These are phyloP conservation scores for Perkinsus marinus DNA, from an alignment of 169 alveolate species.

Conservation along the genomic window DNA sequence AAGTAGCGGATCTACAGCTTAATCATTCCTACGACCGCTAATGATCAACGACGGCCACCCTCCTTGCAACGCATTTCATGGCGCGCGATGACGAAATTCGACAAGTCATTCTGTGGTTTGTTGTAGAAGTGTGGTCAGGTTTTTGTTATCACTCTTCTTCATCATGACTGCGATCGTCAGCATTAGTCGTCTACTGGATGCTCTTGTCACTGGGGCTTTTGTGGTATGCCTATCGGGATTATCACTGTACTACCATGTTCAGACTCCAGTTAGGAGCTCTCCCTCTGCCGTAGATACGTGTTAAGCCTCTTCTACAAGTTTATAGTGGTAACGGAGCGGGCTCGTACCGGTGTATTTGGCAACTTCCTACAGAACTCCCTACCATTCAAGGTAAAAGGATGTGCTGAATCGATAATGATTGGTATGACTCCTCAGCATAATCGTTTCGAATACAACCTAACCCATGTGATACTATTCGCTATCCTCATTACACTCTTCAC, in stretches of 20 bases:
- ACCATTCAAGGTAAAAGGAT: neutral
- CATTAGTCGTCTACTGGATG: neutral
- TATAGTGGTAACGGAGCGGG: neutral
- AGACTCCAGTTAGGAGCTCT: neutral
- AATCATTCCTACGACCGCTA: too few relatives aligned
- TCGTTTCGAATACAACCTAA: neutral
- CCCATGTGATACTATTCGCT: neutral
- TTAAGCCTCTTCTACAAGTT: neutral
- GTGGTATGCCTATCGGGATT: neutral
- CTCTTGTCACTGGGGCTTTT: neutral
- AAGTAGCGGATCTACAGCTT: too few relatives aligned
- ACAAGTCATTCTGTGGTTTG: too few relatives aligned
- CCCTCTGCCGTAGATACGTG: neutral
- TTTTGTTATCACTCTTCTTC: neutral
- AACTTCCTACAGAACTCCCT: neutral
- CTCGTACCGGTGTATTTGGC: neutral
- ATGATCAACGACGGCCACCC: too few relatives aligned
- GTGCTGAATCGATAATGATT: neutral
- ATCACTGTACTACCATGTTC: neutral
- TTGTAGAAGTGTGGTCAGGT: neutral
- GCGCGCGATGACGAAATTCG: neutral
- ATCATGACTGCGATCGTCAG: neutral
- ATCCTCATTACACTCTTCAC: neutral
- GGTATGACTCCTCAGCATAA: neutral
- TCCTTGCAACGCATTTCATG: neutral